These are phyloP conservation scores for Inga laurina DNA, from an alignment of 306 rosid genomes.

Conservation along the genomic window DNA sequence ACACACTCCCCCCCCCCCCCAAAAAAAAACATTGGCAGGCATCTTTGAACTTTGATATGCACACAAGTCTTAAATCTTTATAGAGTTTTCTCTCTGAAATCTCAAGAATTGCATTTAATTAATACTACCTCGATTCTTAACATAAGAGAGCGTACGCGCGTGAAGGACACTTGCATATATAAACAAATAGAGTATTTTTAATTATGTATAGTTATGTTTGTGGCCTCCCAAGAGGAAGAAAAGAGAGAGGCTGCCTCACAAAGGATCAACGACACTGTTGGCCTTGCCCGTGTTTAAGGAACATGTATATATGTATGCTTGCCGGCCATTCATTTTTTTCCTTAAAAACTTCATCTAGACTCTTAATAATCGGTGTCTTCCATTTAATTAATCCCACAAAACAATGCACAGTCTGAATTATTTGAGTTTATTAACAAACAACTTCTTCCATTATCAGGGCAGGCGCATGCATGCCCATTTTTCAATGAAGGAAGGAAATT, in stretches of 20 bases:
- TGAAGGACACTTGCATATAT: not conserved
- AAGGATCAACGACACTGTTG: not conserved
- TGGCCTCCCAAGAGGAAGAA: not conserved
- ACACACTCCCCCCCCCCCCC: not conserved
- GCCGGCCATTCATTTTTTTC: not conserved
- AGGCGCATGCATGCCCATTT: conserved; percentile 7
- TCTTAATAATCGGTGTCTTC: not conserved
- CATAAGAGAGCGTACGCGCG: not conserved
- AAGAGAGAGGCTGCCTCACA: not conserved
- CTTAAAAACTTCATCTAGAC: not conserved
- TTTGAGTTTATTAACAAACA: no score
- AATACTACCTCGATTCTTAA: no score
- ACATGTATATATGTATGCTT: not conserved
- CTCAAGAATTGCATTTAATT: no score
- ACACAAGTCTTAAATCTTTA: not conserved
- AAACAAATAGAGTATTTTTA: not conserved
- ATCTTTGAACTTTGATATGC: not conserved
- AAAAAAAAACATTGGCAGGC: not conserved
- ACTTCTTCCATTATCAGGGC: not conserved
- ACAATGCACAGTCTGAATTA: not conserved
- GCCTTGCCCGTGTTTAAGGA: not conserved
- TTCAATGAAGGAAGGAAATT: conserved; percentile 3
- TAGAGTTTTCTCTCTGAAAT: no score
- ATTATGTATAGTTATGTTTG: not conserved
- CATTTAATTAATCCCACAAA: conserved; percentile 5